Base-by-base conservation (phyloP, 1,139 yeast species). In the Hemisphaericaspora subhashii region DNA sequence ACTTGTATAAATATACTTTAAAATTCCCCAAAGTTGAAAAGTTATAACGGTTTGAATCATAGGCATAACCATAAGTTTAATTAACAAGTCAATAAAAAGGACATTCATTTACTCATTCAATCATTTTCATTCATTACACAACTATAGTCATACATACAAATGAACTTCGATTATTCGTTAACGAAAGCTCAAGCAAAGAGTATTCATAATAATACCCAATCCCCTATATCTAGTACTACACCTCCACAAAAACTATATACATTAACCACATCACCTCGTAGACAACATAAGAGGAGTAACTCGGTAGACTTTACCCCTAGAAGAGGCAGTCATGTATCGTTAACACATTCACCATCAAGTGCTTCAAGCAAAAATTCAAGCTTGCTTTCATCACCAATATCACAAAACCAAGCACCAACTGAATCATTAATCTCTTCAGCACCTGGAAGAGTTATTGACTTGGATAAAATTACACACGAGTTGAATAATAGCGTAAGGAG, bases 401-500 rank as follows among this genome's bases (percentile, higher is more conserved):
- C 36, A 23, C 29, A 24, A 22, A 23, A 28, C n/a, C 30, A 35
- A 12, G 10, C 21, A 14, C 31, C 21, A 5, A 7, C 18, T 14
- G 29, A 14, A 12, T 3, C 15, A 5, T 29, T 17, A 15, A 12
- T 14, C 4, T 12, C 17, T 7, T 31, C 33, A 36, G 18, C 35
- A 28, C 17, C 10, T 3, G 10, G 12, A 21, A 40, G 35, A 14
- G 22, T 36, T 5, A 55, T 55, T 12, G 59, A 55, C 33, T 52
- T 55, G 45, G 54, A 54, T 41, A 47, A 44, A 16, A 40, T 55
- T 5, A 51, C 51, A 3, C 48, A 43, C 29, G 47, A 49, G 13
- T 47, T 38, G 17, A 13, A 36, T 5, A 43, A 42, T 6, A 40
- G 44, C 30, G 46, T 50, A 33, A 32, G 47, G 22, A 36, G 33